Conservation (phyloP, 2,329 filamentous ascomycete genomes). For the Biscogniauxia marginata region DNA sequence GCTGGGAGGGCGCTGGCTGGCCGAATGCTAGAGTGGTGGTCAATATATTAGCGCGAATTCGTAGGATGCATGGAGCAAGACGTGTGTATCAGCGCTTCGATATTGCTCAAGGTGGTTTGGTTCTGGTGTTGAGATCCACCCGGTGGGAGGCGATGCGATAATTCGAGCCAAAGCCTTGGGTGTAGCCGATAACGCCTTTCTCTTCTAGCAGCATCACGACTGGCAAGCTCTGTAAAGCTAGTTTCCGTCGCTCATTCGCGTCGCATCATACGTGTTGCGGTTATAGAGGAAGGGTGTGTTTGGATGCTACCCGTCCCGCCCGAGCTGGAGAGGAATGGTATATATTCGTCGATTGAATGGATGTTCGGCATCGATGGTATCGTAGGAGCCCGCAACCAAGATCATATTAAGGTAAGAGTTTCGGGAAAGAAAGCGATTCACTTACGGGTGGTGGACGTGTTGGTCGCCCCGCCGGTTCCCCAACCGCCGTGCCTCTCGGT, state of each 20-base stretch:
- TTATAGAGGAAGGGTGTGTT: not conserved
- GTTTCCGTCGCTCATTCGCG: not conserved
- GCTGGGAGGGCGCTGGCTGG: slow-evolving; percentile 9
- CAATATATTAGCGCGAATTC: slow-evolving; percentile 14
- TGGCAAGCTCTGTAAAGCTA: not conserved
- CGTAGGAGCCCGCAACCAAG: slow-evolving; percentile 1
- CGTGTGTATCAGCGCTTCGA: too few species aligned
- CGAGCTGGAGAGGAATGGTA: too few species aligned
- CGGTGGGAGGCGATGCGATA: too few species aligned
- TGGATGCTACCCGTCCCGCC: too few species aligned
- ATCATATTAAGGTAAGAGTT: slow-evolving; percentile 10
- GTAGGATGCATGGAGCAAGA: not conserved
- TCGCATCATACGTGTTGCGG: not conserved
- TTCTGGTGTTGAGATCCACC: too few species aligned
- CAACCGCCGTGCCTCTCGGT: slow-evolving; percentile 25
- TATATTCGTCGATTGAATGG: not conserved
- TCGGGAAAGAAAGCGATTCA: slow-evolving; percentile 23
- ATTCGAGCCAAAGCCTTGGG: not conserved
- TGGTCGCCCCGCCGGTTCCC: slow-evolving; percentile 22
- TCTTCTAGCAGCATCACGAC: not conserved
- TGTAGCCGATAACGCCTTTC: not conserved
- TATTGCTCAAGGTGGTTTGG: too few species aligned
- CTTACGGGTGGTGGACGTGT: slow-evolving; percentile 29
- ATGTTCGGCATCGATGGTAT: slow-evolving; percentile 1
- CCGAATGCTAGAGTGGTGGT: slow-evolving; percentile 26